Evolutionary conservation across 441 rosid species (phyloP).

Genomic region (Oxalis stricta): DNA sequence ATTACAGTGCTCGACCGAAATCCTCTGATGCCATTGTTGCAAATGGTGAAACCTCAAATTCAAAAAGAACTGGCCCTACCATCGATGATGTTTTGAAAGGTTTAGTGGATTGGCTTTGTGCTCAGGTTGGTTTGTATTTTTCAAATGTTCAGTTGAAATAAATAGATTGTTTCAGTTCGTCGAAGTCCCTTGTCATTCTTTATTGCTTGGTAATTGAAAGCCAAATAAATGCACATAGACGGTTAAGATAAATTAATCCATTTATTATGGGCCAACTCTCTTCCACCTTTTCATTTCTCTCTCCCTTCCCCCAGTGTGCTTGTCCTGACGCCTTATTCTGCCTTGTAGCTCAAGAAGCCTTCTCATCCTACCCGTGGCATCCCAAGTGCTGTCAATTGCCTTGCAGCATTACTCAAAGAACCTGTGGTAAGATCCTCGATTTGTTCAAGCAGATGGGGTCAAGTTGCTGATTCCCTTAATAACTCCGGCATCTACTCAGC

Average conservation of each 20-base stretch:
- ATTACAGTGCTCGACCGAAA: constrained; percentile 62
- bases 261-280: no score
- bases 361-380: constrained; percentile 76
- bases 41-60: constrained; percentile 60
- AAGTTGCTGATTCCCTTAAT: constrained; percentile 79
- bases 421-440: constrained; percentile 84
- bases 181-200: neutral
- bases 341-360: constrained; percentile 73
- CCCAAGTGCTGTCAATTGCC: constrained; percentile 75
- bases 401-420: constrained; percentile 72
- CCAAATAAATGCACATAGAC: neutral
- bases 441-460: constrained; percentile 88
- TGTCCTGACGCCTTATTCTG: constrained; percentile 11
- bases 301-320: no score
- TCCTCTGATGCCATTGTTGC: constrained; percentile 21
- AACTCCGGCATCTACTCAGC: constrained; percentile 94
- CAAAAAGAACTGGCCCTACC: constrained; percentile 43
- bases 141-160: no score
- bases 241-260: no score
- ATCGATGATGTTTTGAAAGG: constrained; percentile 80
- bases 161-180: neutral
- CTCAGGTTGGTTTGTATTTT: constrained; percentile 43
- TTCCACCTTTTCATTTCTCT: no score
- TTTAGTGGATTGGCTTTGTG: constrained; percentile 91
- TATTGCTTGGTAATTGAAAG: neutral